Percentiles rank a stretch among this genome's conserved stretches.
Evolutionary conservation across 1,284 basidiomycete species (phyloP).

Genomic region (Pseudomicrostroma phylloplanum): DNA sequence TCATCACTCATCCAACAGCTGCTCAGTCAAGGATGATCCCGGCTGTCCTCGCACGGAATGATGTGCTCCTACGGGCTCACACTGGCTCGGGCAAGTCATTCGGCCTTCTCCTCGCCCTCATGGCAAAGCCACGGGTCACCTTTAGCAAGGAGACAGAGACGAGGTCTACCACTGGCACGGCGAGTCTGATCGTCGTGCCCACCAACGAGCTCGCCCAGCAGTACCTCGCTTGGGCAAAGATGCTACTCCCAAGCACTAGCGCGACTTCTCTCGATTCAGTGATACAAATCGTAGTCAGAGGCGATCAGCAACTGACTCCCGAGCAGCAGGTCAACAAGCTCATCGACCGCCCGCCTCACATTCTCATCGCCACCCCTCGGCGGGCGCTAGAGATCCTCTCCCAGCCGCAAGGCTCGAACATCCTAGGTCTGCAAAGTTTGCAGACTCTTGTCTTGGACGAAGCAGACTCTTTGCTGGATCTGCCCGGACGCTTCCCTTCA

Average conservation of each 20-base stretch:
- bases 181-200: slow-evolving; percentile 42
- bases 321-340: slow-evolving; percentile 30
- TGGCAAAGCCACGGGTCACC: slow-evolving; percentile 43
- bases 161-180: slow-evolving; percentile 22
- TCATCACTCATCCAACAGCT: slow-evolving; percentile 34
- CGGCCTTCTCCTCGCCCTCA: slow-evolving; percentile 38
- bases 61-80: slow-evolving; percentile 44
- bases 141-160: slow-evolving; percentile 18
- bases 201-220: slow-evolving; percentile 46
- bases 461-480: slow-evolving; percentile 42
- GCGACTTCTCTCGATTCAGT: slow-evolving; percentile 32
- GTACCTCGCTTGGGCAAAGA: slow-evolving; percentile 37
- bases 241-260: slow-evolving; percentile 25
- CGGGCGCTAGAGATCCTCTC: slow-evolving; percentile 37
- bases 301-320: slow-evolving; percentile 16
- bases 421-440: slow-evolving; percentile 36
- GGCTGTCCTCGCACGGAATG: slow-evolving; percentile 29
- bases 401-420: slow-evolving; percentile 22
- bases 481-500: slow-evolving; percentile 43
- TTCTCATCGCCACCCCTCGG: slow-evolving; percentile 43
- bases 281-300: slow-evolving; percentile 36
- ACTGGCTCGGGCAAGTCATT: slow-evolving; percentile 49
- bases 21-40: slow-evolving; percentile 41
- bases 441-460: slow-evolving; percentile 45
- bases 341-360: slow-evolving; percentile 31